These are phyloP conservation scores for Chytriomyces hyalinus DNA, from an alignment of 192 early-diverging fungal genomes.

Conservation along the genomic window DNA sequence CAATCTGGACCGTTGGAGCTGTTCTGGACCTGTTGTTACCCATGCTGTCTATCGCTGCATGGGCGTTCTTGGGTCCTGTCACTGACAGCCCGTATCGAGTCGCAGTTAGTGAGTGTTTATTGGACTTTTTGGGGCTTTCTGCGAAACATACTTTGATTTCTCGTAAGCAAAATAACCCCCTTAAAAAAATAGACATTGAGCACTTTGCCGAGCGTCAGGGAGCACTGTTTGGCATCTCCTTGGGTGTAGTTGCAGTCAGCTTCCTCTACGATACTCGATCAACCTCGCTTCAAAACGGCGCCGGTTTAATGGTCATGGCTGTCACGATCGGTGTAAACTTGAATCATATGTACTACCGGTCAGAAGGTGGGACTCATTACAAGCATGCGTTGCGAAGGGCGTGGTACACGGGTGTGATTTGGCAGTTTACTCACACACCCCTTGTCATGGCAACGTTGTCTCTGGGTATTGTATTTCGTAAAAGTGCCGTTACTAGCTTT, in stretches of 20 bases:
- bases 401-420: constrained; percentile 8
- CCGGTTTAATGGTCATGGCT: constrained; percentile 13
- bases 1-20: constrained; percentile 1
- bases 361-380: constrained; percentile 6
- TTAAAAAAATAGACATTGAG: constrained; percentile 4
- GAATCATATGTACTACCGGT: constrained; percentile 20
- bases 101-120: neutral
- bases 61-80: neutral
- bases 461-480: neutral
- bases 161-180: neutral
- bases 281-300: neutral
- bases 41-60: neutral
- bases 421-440: neutral
- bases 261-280: constrained; percentile 20
- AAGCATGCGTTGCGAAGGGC: constrained; percentile 14
- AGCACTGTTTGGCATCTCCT: neutral
- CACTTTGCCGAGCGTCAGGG: constrained; percentile 10
- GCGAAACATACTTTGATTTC: too few relatives aligned
- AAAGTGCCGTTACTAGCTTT: too few relatives aligned
- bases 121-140: too few relatives aligned
- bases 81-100: neutral
- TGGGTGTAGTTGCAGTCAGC: constrained; percentile 16
- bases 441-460: neutral
- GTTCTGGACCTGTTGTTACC: neutral
- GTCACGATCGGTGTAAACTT: constrained; percentile 7